phyloP scores from a whole-genome alignment of 2,329 filamentous ascomycete genomes.

The Ophiostoma ulmi region DNA sequence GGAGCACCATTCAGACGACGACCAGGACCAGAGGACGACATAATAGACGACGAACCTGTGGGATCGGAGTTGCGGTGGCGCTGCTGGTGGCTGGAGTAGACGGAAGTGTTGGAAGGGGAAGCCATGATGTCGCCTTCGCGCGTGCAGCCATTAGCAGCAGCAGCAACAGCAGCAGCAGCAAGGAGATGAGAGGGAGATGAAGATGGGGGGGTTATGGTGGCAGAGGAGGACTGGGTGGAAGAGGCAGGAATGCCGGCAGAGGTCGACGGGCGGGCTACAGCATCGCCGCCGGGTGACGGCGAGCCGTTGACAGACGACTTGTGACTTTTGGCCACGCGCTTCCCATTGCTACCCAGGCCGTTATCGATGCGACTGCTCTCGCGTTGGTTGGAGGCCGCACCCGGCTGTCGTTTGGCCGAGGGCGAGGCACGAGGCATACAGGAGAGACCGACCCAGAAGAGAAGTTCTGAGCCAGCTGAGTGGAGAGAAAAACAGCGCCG shows the following conservation, averaged over 20 bases:
- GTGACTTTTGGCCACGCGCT: conserved; percentile 49
- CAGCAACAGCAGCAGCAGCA: conserved; percentile 21
- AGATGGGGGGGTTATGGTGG: not conserved
- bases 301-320: conserved; percentile 35
- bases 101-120: conserved; percentile 25
- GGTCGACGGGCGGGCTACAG: conserved; percentile 15
- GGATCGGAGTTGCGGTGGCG: conserved; percentile 23
- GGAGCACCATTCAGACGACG: not conserved
- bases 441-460: conserved; percentile 42
- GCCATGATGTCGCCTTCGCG: conserved; percentile 29
- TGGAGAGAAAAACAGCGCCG: not conserved
- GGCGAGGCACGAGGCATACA: conserved; percentile 58
- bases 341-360: conserved; percentile 75
- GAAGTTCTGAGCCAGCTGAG: conserved; percentile 40
- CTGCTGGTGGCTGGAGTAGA: conserved; percentile 17
- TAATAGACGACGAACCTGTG: not conserved
- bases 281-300: conserved; percentile 31
- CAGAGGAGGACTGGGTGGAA: not conserved
- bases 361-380: conserved; percentile 77
- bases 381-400: conserved; percentile 55
- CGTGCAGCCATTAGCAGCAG: conserved; percentile 27
- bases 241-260: not conserved
- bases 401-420: conserved; percentile 58
- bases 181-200: conserved; percentile 15
- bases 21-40: not conserved